Base-by-base conservation (phyloP, 2,329 filamentous ascomycete genomes). In the Aureobasidium sp. region DNA sequence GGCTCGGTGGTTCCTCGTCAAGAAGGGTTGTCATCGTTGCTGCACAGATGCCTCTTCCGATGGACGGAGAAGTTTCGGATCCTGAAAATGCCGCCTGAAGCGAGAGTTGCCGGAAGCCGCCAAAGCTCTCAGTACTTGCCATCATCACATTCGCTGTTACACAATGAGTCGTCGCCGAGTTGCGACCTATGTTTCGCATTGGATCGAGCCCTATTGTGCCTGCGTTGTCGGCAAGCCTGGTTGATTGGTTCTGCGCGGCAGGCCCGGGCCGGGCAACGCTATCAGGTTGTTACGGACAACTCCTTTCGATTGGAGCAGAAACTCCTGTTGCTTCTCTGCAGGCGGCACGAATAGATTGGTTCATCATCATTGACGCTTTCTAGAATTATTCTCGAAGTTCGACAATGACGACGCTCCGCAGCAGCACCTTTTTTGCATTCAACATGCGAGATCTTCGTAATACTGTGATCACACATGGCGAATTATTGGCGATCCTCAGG, bases 41-140 rank as follows among this genome's bases (percentile, higher is more conserved):
- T 51, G 14, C 29, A 20, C 31, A 31, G 34, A 48, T 48, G 17
- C 25, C 12, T 47, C 8, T 14, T 47, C 14, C 25, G 44, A 29
- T 29, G 8, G 37, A 25, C 39, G 53, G 53, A 57, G 53, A 57
- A 44, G 53, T 44, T 20, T 57, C 53, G 53, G 53, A 12, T 39
- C 15, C 20, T n/a, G 17, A 45, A 17, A 22, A 41, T 57, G 53
- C 41, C 41, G 39, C 22, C 9, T 17, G 25, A 48, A 31, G 45
- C 45, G n/a, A 39, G 37, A 39, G 37, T 14, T 39, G 15, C 25
- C 42, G 42, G 42, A 27, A 41, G 17, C 49, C 39, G 8, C 36
- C n/a, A 14, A 27, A 45, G 42, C 42, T 27, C 42, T 12, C 29
- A 49, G 5, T 1, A 49, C 45, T 15, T 37, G 8, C 12, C 25